Evolutionary conservation across 2,329 filamentous ascomycete genomes (phyloP), one percentile per base, ranked within the genome.

Genomic region (Rachicladosporium sp.): DNA sequence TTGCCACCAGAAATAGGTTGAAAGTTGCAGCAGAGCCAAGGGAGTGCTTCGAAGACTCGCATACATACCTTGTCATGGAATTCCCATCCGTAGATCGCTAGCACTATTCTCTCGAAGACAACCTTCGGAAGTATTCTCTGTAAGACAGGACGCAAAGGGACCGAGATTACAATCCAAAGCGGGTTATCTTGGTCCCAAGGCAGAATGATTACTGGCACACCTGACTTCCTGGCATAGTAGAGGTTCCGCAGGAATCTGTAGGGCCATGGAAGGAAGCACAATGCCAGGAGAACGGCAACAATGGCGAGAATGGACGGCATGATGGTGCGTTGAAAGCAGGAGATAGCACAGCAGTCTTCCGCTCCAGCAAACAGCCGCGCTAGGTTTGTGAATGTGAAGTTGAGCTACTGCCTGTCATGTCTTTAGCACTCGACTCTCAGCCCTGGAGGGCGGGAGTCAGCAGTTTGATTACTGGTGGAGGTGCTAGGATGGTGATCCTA

Each of bases 1-100:
- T 19, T 19, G 15, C 15, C 15, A 19, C 15, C 15, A 19, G 15
- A 19, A 19, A 19, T 19, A 19, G 15, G 15, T 3, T 19, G 15
- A 19, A 19, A 19, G 15, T 19, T 19, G 15, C 15, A 19, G 15
- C 15, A 19, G 15, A 19, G 15, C 15, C 15, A 19, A 19, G 15
- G 15, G 15, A 27, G 23, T 27, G 23, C 23, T 27, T 27, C 23
- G 23, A 6, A 27, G 23, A 6, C 23, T 27, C 23, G 23, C 6
- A 27, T 27, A 8, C 23, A 8, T 27, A 27, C 23, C 23, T 48
- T 46, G 31, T 54, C 48, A 19, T 48, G 48, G 33, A 49, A 52
- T 37, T 55, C 52, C 41, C 48, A 53, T 12, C 51, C 49, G 34
- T 52, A 55, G 27, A 51, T 53, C 5, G 43, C 43, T 2, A 55